Base-by-base conservation (phyloP, 306 rosid genomes). In the Herpetospermum pedunculosum region DNA sequence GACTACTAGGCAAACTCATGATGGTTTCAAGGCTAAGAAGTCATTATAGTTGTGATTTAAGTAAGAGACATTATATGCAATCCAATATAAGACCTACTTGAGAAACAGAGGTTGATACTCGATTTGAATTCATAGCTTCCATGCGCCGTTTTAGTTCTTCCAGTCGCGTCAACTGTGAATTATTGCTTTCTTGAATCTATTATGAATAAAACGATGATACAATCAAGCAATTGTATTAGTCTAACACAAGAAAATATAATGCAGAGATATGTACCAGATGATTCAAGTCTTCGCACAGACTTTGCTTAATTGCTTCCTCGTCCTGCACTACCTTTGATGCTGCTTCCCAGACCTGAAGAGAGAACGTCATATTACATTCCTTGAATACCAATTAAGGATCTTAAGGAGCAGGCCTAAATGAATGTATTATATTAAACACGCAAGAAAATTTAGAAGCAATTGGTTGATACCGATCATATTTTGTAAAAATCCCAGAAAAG, bases 131-230 rank as follows among this genome's bases (percentile, higher is more conserved):
- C 88, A 94, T 41, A 54, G 97, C 98, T 79, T 93, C 97, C 60
- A 93, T 73, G 74, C 98, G 80, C 79, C 97, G 85, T 85, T 91
- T 91, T 79, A 93, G 80, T 87, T 91, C 98, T 82, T 87, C 98
- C 52, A 93, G 86, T 76, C 97, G 82, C 28, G 88, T 25, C 58
- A 91, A 83, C 79, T 93, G 98, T 25, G 85, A 58, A 58, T n/a
- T 83, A 81, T 90, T 84, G 87, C 98, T 87, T 82, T 93, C 96
- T 89, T 89, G 92, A 75, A 93, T 97, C 98, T 91, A 71, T 23
- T 8, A 44, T 41, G 53, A 23, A 68, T 8, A 52, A 52, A 16
- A 35, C 67, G 52, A 84, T 52, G 64, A 74, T 37, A 76, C 74
- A 32, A 46, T 86, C 86, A 84, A 81, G 76, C 10, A 58, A 16